Percentiles rank a stretch among this genome's conserved stretches.
phyloP scores from a whole-genome alignment of 192 early-diverging fungal genomes.

The Phlyctochytrium bullatum region DNA sequence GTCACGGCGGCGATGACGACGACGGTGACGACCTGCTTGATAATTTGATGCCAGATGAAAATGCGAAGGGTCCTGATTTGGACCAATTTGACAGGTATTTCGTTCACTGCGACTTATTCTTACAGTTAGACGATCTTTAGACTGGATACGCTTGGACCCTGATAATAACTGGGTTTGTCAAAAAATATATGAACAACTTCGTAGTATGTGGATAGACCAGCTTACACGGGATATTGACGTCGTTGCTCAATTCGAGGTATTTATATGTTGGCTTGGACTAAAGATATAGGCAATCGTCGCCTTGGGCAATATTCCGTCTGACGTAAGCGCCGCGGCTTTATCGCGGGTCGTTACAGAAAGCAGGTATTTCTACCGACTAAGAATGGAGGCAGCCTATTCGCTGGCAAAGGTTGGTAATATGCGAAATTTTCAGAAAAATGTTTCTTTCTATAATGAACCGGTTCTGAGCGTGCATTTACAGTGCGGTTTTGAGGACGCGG shows the following conservation, averaged over 20 bases:
- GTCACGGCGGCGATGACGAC: constrained; percentile 42
- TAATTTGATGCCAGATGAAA: constrained; percentile 51
- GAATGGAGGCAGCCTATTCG: constrained; percentile 39
- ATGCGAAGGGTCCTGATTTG: constrained; percentile 57
- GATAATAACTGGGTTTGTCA: constrained; percentile 92
- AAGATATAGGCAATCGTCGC: constrained; percentile 49
- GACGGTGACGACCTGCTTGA: constrained; percentile 13
- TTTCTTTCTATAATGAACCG: too few relatives aligned
- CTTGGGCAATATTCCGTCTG: constrained; percentile 57
- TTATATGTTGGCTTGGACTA: not conserved
- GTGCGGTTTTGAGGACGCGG: constrained; percentile 9
- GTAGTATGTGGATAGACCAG: constrained; percentile 95
- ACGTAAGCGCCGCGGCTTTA: constrained; percentile 55
- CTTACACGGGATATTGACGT: constrained; percentile 88
- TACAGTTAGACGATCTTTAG: constrained; percentile 62
- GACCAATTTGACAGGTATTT: constrained; percentile 26
- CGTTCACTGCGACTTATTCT: not conserved
- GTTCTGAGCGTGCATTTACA: not conserved
- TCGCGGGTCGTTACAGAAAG: constrained; percentile 73
- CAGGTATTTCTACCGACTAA: constrained; percentile 80
- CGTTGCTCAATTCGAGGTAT: constrained; percentile 82
- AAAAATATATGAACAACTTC: constrained; percentile 81
- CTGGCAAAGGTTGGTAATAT: constrained; percentile 31
- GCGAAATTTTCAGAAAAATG: not conserved
- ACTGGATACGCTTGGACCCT: constrained; percentile 95